These are phyloP conservation scores for Fraxinus velutina DNA, from an alignment of 305 asterid genomes.

Conservation along the genomic window DNA sequence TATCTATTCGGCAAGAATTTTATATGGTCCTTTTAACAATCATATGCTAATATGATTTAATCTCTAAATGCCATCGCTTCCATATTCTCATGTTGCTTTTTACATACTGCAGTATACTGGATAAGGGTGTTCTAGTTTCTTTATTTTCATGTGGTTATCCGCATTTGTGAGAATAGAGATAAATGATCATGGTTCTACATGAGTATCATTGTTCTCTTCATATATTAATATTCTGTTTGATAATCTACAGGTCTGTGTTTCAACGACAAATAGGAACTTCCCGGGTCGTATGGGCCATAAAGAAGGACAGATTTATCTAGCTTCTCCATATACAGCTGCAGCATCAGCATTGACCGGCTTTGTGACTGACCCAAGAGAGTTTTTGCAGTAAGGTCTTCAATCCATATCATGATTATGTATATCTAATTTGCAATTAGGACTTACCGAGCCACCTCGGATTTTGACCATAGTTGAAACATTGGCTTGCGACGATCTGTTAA, in stretches of 20 bases:
- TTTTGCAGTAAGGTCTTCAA: constrained; percentile 43
- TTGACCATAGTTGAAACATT: not conserved
- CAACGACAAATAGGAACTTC: constrained; percentile 81
- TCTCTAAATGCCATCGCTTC: not conserved
- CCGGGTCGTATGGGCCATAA: constrained; percentile 93
- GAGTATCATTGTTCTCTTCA: not conserved
- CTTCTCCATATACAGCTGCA: constrained; percentile 94
- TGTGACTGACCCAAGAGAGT: constrained; percentile 84
- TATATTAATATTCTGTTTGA: not conserved
- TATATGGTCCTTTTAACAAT: not conserved
- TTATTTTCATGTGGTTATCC: not conserved
- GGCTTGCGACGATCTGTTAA: not conserved
- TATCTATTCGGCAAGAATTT: not conserved
- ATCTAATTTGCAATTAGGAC: not conserved
- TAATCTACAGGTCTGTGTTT: constrained; percentile 72
- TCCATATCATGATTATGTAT: not conserved
- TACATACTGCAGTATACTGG: not conserved
- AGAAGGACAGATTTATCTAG: constrained; percentile 88
- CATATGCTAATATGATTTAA: not conserved
- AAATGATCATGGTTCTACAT: not conserved
- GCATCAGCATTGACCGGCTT: constrained; percentile 83
- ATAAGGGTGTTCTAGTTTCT: not conserved
- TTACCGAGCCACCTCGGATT: not conserved
- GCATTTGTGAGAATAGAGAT: not conserved
- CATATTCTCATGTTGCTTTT: not conserved